Evolutionary conservation across 306 rosid genomes (phyloP).

Genomic region (Lathyrus aphaca): DNA sequence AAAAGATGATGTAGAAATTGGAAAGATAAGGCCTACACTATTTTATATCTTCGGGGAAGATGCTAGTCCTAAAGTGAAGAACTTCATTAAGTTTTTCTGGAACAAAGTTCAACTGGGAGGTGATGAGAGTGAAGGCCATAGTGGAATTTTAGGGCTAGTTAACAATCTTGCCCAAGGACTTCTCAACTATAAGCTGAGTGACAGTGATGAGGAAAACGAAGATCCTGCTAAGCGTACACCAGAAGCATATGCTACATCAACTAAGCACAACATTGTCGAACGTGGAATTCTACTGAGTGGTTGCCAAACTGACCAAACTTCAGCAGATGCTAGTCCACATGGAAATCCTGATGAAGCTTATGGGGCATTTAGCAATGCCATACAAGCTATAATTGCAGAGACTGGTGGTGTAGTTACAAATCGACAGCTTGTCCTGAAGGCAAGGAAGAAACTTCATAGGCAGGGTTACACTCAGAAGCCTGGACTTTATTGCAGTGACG

Average conservation of each 20-base stretch:
- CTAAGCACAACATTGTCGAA: conserved; percentile 41
- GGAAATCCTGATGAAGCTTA: conserved; percentile 61
- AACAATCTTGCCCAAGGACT: conserved; percentile 64
- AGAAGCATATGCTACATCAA: conserved; percentile 64
- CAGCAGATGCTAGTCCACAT: conserved; percentile 75
- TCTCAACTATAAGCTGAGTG: conserved; percentile 56
- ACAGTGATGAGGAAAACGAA: conserved; percentile 52
- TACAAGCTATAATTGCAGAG: conserved; percentile 57
- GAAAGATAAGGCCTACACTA: conserved; percentile 69
- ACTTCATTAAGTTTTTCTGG: conserved; percentile 62
- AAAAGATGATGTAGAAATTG: conserved; percentile 63
- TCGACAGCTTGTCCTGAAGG: conserved; percentile 58
- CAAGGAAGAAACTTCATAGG: conserved; percentile 53
- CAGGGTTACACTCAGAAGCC: conserved; percentile 76
- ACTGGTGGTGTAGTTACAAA: conserved; percentile 54
- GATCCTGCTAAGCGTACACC: conserved; percentile 51
- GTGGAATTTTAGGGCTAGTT: conserved; percentile 57
- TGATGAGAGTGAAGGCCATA: conserved; percentile 40
- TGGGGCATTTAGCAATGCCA: conserved; percentile 81
- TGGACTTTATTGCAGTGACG: conserved; percentile 76
- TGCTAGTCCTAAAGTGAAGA: conserved; percentile 85
- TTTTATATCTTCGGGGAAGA: conserved; percentile 68
- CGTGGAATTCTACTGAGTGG: conserved; percentile 80
- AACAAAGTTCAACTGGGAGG: conserved; percentile 45
- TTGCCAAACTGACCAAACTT: conserved; percentile 78